Evolutionary conservation across 345 rosid genomes (phyloP), one percentile per base, ranked within the genome.

Genomic region (Xanthoceras sorbifolium): DNA sequence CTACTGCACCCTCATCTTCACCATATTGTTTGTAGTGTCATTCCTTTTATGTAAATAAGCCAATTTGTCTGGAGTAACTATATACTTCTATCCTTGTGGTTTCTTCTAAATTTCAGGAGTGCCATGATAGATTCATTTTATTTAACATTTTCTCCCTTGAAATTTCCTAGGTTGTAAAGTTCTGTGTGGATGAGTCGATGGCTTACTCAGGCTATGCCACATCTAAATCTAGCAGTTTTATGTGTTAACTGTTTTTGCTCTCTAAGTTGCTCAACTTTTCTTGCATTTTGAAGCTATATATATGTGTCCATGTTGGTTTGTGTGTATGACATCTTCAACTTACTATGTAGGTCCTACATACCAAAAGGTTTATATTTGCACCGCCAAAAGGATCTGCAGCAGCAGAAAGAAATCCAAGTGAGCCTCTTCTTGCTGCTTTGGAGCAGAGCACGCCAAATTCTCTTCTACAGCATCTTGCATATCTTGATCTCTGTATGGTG

Each of bases 361-460:
- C 99, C 20, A 93, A 92, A 80, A 86, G 97, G 76, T 91, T 83
- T 52, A 62, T 82, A 54, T 93, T 90, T 82, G 97, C 97, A 60
- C 98, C 94, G 40, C 97, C 95, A 63, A 93, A 90, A 88, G 98
- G 99, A 84, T 93, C 99, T 11, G 98, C 97, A 25, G 99, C 99
- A 65, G 98, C 98, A 68, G 98, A 96, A 88, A 90, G 94, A 63
- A 96, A 96, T 83, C 99, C 98, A 55, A 93, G 94, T 15, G 95
- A 91, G 77, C 98, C 94, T 73, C 95, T 96, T 71, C 93, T 96
- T 77, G 91, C 87, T 74, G 93, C 97, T 57, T 81, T 93, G 79
- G 98, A 96, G 84, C 93, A 86, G 73, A 93, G 89, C 57, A 23
- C 81, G 69, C 89, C 97, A 0, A 81, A 86, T 84, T 92, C 94